Evolutionary conservation across 176 grass and related monocot species (phyloP).

Genomic region (Aegilops tauschii): DNA sequence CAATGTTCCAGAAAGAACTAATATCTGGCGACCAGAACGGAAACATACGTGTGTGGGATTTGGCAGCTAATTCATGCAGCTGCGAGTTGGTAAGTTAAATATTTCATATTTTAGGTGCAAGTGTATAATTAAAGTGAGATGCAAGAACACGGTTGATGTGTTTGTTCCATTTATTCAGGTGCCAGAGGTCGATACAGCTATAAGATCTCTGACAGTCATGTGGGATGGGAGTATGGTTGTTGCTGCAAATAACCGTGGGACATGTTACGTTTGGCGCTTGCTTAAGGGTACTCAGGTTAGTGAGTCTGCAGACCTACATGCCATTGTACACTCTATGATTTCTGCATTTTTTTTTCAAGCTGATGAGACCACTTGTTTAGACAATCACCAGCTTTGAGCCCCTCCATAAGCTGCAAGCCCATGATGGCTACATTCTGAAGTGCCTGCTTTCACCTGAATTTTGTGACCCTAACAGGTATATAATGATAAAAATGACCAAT

Average conservation of each 20-base stretch:
- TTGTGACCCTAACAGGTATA: constrained; percentile 81
- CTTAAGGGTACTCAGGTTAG: constrained; percentile 68
- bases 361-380: constrained; percentile 32
- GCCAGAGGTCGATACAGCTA: constrained; percentile 92
- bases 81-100: constrained; percentile 80
- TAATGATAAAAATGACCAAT: neutral
- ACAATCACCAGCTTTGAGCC: constrained; percentile 74
- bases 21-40: constrained; percentile 99
- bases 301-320: neutral
- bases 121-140: neutral
- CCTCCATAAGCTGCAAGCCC: constrained; percentile 89
- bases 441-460: constrained; percentile 93
- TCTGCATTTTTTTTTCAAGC: constrained; percentile 2
- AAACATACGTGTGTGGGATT: constrained; percentile 97
- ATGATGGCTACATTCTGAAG: constrained; percentile 84
- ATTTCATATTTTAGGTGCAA: neutral
- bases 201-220: constrained; percentile 86
- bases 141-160: neutral
- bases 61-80: constrained; percentile 93
- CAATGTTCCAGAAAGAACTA: constrained; percentile 79
- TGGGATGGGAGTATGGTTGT: constrained; percentile 99
- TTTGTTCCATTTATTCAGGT: constrained; percentile 46
- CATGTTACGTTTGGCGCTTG: constrained; percentile 92
- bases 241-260: constrained; percentile 90
- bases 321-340: neutral